These are phyloP conservation scores for Alternaria longipes DNA, from an alignment of 2,329 filamentous ascomycete genomes.

Conservation along the genomic window DNA sequence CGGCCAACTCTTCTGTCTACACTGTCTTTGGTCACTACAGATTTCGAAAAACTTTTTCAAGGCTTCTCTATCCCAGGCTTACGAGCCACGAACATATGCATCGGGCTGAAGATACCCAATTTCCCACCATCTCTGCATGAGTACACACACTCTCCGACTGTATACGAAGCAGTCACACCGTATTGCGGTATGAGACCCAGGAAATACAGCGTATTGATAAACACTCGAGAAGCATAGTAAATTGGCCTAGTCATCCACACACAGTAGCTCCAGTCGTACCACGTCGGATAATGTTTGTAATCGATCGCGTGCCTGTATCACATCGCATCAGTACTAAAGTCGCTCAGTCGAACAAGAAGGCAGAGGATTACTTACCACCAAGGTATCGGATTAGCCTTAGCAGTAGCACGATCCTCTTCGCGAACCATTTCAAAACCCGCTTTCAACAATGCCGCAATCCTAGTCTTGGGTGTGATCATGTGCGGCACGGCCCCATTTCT, in stretches of 20 bases:
- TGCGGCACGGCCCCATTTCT: background rate
- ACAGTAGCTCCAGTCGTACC: background rate
- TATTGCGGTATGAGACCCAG: background rate
- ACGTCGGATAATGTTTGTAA: background rate
- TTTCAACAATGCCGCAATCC: background rate
- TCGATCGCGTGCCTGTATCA: background rate
- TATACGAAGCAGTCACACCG: background rate
- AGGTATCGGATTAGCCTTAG: background rate
- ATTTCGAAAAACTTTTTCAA: background rate
- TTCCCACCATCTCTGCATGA: background rate
- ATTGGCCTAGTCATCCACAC: background rate
- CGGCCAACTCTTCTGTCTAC: background rate
- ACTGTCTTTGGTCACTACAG: background rate
- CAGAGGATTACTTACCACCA: background rate
- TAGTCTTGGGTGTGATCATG: background rate
- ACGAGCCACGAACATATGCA: background rate
- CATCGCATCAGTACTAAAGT: background rate
- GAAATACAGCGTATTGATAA: background rate
- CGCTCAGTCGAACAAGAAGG: background rate
- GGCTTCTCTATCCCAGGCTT: background rate
- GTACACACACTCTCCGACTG: background rate
- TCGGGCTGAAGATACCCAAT: background rate
- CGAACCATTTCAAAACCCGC: background rate
- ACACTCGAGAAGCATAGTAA: background rate
- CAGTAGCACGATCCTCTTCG: background rate